phyloP scores from a whole-genome alignment of 495 filamentous ascomycete genomes.

The Neurospora discreta region DNA sequence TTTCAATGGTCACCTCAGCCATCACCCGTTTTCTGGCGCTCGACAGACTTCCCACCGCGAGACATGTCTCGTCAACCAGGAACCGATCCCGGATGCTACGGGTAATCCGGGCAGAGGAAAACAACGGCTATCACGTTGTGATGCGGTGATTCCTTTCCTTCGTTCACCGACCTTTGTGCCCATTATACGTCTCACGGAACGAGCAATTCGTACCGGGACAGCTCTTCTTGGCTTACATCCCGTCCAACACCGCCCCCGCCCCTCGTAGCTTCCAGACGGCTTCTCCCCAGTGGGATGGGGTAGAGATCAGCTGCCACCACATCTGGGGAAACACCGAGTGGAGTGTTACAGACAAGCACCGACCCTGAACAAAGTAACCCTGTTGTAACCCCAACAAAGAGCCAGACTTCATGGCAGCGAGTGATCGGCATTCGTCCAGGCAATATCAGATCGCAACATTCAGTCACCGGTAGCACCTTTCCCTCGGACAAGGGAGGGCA shows the following conservation, averaged over 20 bases:
- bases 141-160: conserved; percentile 1
- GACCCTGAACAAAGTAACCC: neutral
- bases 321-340: neutral
- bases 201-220: neutral
- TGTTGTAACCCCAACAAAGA: neutral
- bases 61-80: neutral
- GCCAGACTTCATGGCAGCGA: neutral
- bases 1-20: neutral
- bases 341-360: neutral
- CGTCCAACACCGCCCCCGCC: neutral
- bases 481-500: neutral
- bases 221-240: neutral
- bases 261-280: neutral
- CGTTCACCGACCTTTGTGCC: conserved; percentile 11
- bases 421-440: neutral
- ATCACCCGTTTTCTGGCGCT: neutral
- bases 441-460: conserved; percentile 2
- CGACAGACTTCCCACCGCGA: neutral
- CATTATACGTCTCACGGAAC: conserved; percentile 1
- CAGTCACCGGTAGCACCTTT: neutral
- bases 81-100: neutral
- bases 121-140: neutral
- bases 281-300: neutral
- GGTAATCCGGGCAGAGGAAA: neutral
- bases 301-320: neutral